Base-by-base conservation (phyloP, 805 yeast species). In the Osmozyma mogii region DNA sequence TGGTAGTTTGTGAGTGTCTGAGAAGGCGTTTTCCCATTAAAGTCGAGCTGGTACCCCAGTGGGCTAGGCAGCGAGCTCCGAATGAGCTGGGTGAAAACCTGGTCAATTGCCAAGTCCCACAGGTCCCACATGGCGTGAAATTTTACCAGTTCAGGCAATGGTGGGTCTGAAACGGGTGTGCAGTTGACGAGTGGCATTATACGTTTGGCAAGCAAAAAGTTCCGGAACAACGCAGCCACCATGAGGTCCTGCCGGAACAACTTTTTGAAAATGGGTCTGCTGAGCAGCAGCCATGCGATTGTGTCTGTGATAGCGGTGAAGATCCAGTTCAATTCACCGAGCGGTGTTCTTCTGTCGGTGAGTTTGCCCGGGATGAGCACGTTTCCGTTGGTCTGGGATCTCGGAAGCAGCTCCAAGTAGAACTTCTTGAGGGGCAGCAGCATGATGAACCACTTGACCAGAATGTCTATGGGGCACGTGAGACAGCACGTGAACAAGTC, bases 291-390 rank as follows among this genome's bases (percentile, higher is more conserved):
- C 96, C 97, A 92, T 2, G 98, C 98, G 30, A 92, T 89, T 0
- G 97, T 89, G 54, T 92, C 98, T 3, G 97, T 89, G 22, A 92
- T 85, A 2, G 98, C 96, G 1, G 96, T 92, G 56, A 89, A 92
- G 19, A 92, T 89, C 96, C 97, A 92, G 52, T 85, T 87, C 31
- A 92, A 67, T 51, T 92, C 98, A 20, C 98, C 98, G 25, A 92
- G 58, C 1, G 97, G 96, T 0, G 97, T 92, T 38, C 96, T 68
- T 49, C 97, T 70, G 50, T 92, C 98, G 3, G 95, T 83, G 27
- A 87, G 61, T 39, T 82, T 78, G 2, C 97, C 97, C 0, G 97
- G 96, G 10, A 89, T 84, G 20, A 72, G 69, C 22, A 88, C 70
- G 36, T 66, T 68, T 0, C 78, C 78, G 13, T 64, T 58, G 23